phyloP scores from a whole-genome alignment of 371 early-diverging fungal species.

The Mucor circinelloides region DNA sequence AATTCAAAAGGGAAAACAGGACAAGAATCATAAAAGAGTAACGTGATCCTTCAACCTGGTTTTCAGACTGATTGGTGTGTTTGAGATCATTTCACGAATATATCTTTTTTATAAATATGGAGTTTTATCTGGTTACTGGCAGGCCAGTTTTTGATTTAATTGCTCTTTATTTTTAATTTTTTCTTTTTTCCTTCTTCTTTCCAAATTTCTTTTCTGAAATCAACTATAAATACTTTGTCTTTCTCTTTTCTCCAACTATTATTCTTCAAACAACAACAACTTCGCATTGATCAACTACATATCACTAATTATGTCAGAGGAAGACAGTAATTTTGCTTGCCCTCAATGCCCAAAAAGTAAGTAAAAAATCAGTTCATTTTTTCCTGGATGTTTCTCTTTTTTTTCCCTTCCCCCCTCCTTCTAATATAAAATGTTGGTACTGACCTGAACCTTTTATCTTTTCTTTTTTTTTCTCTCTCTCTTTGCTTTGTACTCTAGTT shows the following conservation, averaged over 20 bases:
- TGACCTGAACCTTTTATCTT: constrained; percentile 3
- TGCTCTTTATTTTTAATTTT: neutral
- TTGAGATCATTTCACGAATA: neutral
- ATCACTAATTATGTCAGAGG: neutral
- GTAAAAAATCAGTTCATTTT: constrained; percentile 2
- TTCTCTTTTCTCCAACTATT: neutral
- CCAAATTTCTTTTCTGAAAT: neutral
- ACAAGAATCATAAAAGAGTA: neutral
- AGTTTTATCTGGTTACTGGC: neutral
- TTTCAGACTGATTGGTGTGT: constrained; percentile 4
- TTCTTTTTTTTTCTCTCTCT: neutral
- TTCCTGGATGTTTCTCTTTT: neutral
- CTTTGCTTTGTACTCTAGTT: constrained; percentile 26
- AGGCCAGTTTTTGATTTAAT: neutral
- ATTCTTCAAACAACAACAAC: neutral
- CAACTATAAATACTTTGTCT: neutral
- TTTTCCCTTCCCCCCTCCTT: neutral
- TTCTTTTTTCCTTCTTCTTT: neutral
- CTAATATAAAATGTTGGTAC: neutral
- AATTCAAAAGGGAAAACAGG: neutral
- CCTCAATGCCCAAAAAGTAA: constrained; percentile 29
- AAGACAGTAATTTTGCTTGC: constrained; percentile 3
- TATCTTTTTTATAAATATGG: neutral
- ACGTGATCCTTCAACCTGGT: neutral
- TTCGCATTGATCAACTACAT: neutral